phyloP scores from a whole-genome alignment of 169 alveolate genomes.

The Theileria equi region DNA sequence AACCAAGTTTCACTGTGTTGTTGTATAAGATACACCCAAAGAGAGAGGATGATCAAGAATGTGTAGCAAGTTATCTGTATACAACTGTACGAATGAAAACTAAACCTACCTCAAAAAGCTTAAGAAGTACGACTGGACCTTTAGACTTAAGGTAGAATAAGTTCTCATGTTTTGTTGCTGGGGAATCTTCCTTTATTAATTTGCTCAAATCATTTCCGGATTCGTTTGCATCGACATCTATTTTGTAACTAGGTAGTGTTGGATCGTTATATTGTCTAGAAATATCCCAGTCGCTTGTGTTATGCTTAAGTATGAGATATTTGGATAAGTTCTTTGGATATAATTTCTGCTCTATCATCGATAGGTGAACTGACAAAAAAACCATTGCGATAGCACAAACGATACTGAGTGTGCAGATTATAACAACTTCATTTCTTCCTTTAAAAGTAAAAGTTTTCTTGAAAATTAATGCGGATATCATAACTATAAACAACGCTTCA shows the following conservation, averaged over 20 bases:
- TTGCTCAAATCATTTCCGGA: constrained; percentile 35
- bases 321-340: constrained; percentile 44
- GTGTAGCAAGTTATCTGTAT: constrained; percentile 1
- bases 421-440: constrained; percentile 63
- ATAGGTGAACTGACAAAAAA: constrained; percentile 1
- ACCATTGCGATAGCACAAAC: constrained; percentile 29
- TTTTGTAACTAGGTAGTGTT: constrained; percentile 44
- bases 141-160: constrained; percentile 76
- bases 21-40: constrained; percentile 32
- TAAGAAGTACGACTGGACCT: constrained; percentile 68
- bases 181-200: constrained; percentile 60
- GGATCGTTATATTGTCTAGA: neutral
- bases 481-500: constrained; percentile 62
- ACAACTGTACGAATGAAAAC: constrained; percentile 7
- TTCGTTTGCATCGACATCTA: neutral
- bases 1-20: constrained; percentile 5
- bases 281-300: constrained; percentile 25
- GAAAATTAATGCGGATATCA: constrained; percentile 49
- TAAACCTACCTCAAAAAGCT: constrained; percentile 14
- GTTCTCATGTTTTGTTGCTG: constrained; percentile 80
- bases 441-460: constrained; percentile 70
- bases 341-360: constrained; percentile 30
- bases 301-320: constrained; percentile 40
- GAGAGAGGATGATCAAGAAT: constrained; percentile 35
- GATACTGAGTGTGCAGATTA: constrained; percentile 52